Conservation (phyloP, 2,329 filamentous ascomycete genomes). For the Fusarium sp. region DNA sequence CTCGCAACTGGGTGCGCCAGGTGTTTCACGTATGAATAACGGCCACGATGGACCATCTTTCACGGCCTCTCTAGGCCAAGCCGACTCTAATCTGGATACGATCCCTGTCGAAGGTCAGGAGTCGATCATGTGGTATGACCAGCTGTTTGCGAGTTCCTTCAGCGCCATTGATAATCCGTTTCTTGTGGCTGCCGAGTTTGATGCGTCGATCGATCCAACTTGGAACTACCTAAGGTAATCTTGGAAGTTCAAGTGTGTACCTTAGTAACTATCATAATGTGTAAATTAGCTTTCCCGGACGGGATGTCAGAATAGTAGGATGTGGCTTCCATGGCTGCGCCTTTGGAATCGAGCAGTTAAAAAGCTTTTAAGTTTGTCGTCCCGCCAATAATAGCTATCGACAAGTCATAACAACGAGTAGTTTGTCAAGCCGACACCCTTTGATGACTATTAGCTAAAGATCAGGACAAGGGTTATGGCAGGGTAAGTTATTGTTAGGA, state of each 20-base stretch:
- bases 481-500: no score
- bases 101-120: conserved; percentile 46
- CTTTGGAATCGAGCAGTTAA: not conserved
- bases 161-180: conserved; percentile 50
- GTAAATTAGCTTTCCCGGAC: not conserved
- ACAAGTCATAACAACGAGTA: no score
- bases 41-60: not conserved
- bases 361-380: no score
- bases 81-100: conserved; percentile 8
- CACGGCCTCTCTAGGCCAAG: not conserved
- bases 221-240: conserved; percentile 45
- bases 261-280: not conserved
- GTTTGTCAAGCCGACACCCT: no score
- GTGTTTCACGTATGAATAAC: not conserved
- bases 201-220: conserved; percentile 47
- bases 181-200: conserved; percentile 48
- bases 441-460: no score
- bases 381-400: not conserved
- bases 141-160: conserved; percentile 49
- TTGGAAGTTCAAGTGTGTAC: not conserved
- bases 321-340: not conserved
- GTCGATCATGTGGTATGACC: conserved; percentile 51
- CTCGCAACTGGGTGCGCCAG: not conserved
- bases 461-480: no score
- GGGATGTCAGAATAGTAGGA: no score